Evolutionary conservation across 345 rosid species (phyloP).

Genomic region (Corchorus capsularis): DNA sequence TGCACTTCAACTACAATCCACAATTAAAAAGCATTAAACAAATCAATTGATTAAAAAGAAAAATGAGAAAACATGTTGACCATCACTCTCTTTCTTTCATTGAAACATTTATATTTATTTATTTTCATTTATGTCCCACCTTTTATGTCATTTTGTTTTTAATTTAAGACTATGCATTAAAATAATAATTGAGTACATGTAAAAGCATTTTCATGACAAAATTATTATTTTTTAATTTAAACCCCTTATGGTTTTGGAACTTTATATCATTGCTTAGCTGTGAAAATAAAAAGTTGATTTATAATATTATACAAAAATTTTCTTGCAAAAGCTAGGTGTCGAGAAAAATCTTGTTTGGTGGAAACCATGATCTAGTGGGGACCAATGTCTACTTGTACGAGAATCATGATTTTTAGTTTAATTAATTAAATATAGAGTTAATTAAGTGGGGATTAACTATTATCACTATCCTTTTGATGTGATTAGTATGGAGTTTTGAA

Average conservation of each 20-base stretch:
- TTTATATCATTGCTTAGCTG: neutral
- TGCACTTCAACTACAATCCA: neutral
- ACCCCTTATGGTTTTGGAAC: neutral
- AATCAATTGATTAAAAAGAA: neutral
- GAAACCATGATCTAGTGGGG: slow-evolving; percentile 24
- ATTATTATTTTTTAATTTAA: neutral
- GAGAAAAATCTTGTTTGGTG: slow-evolving; percentile 30
- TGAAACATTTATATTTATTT: neutral
- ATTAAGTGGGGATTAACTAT: slow-evolving; percentile 4
- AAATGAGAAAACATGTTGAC: neutral
- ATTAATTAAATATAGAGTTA: neutral
- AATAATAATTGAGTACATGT: neutral
- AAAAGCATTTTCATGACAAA: neutral
- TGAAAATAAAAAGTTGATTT: neutral
- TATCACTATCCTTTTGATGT: slow-evolving; percentile 11
- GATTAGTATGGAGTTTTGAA: slow-evolving; percentile 6
- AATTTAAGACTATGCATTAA: neutral
- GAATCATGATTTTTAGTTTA: slow-evolving; percentile 14
- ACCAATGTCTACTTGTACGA: slow-evolving; percentile 7
- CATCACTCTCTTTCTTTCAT: slow-evolving; percentile 7
- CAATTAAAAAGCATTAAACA: neutral
- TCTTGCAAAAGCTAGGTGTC: slow-evolving; percentile 13
- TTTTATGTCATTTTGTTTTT: neutral
- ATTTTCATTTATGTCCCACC: neutral
- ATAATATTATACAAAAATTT: neutral